Evolutionary conservation across 768 basidiomycete species (phyloP).

Genomic region (Leucosporidium yakuticum): DNA sequence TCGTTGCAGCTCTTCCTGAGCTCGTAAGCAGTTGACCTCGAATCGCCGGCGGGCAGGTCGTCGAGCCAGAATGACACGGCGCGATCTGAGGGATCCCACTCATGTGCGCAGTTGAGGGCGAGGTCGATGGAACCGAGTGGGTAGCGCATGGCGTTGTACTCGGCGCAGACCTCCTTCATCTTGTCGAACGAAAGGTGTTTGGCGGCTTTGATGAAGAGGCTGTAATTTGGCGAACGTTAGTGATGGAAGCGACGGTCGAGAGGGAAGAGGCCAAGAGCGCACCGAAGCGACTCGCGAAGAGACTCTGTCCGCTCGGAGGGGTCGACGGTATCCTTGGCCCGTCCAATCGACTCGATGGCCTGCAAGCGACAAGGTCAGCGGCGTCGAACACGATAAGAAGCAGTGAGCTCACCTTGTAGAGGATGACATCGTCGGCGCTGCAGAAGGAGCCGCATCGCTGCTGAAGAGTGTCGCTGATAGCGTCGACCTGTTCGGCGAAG

Average conservation of each 20-base stretch:
- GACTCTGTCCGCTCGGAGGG: conserved; percentile 67
- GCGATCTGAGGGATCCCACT: conserved; percentile 66
- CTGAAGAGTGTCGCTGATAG: conserved; percentile 89
- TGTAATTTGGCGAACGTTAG: conserved; percentile 40
- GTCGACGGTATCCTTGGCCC: conserved; percentile 74
- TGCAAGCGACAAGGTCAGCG: conserved; percentile 39
- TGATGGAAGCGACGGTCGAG: background rate
- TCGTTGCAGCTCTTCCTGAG: conserved; percentile 69
- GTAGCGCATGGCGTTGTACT: conserved; percentile 78
- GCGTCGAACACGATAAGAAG: background rate
- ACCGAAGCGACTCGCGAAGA: conserved; percentile 84
- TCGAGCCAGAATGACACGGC: conserved; percentile 59
- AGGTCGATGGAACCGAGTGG: conserved; percentile 80
- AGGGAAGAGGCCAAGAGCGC: conserved; percentile 34
- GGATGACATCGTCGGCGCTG: conserved; percentile 93
- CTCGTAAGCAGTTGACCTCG: conserved; percentile 56
- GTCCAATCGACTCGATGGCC: conserved; percentile 90
- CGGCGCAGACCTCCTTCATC: conserved; percentile 76
- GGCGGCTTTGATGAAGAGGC: conserved; percentile 82
- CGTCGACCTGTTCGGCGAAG: conserved; percentile 66
- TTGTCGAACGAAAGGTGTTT: conserved; percentile 75
- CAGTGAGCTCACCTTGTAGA: conserved; percentile 68
- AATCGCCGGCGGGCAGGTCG: conserved; percentile 56
- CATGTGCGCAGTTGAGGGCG: conserved; percentile 72
- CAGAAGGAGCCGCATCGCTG: conserved; percentile 95